A percentile compares a stretch with the other conserved stretches of the same genome.
Conservation (phyloP, 768 basidiomycete species). For the Lactarius hatsudake region DNA sequence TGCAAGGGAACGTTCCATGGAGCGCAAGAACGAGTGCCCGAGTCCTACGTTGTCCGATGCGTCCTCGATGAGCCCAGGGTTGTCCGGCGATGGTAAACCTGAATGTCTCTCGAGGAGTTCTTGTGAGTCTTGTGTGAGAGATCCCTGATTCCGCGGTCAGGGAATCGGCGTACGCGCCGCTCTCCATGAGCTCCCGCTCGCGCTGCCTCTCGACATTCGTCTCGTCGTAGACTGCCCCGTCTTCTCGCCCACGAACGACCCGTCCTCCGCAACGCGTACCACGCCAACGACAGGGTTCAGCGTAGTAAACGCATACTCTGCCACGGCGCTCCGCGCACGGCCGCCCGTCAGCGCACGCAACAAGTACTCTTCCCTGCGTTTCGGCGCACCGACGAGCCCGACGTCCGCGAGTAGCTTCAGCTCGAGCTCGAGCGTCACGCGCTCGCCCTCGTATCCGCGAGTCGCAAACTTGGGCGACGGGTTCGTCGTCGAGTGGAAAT, state of each 20-base stretch:
- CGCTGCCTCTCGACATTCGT: slow-evolving; percentile 54
- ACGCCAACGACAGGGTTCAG: slow-evolving; percentile 92
- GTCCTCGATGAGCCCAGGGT: slow-evolving; percentile 84
- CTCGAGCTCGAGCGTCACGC: slow-evolving; percentile 80
- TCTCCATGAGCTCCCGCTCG: slow-evolving; percentile 44
- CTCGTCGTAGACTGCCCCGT: slow-evolving; percentile 59
- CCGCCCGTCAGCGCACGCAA: slow-evolving; percentile 87
- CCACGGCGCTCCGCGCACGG: slow-evolving; percentile 79
- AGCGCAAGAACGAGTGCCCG: slow-evolving; percentile 89
- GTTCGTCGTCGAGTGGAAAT: slow-evolving; percentile 64
- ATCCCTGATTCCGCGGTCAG: slow-evolving; percentile 49
- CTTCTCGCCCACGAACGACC: slow-evolving; percentile 63
- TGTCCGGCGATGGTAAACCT: slow-evolving; percentile 97
- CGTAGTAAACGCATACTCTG: slow-evolving; percentile 92
- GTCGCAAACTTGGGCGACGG: slow-evolving; percentile 88
- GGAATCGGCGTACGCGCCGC: slow-evolving; percentile 51
- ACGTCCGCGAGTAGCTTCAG: slow-evolving; percentile 93
- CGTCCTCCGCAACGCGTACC: slow-evolving; percentile 78
- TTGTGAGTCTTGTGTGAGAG: slow-evolving; percentile 17
- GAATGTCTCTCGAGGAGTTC: slow-evolving; percentile 57
- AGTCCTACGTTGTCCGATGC: slow-evolving; percentile 90
- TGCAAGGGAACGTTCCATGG: slow-evolving; percentile 88
- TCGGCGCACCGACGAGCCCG: slow-evolving; percentile 95
- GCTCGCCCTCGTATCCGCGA: slow-evolving; percentile 70
- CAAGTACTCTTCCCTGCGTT: slow-evolving; percentile 93